Percentiles rank a stretch among this genome's conserved stretches.
Conservation (phyloP, 495 filamentous ascomycete species). For the Cryomyces minteri region DNA sequence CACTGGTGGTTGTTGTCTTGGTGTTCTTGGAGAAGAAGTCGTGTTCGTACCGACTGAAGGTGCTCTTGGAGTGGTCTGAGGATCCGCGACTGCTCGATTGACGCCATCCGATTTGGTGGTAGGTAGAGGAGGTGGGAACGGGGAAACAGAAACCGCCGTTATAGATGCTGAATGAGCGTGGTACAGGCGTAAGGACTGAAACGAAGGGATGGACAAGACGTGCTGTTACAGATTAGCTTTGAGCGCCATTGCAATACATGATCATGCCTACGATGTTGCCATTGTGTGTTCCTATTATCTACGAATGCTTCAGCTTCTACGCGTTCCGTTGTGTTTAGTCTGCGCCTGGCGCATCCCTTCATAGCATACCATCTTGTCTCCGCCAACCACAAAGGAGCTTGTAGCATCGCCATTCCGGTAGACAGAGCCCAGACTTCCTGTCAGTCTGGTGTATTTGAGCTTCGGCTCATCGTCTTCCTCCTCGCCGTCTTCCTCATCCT, state of each 20-base stretch:
- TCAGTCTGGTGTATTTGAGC: slow-evolving; percentile 79
- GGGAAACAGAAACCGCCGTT: slow-evolving; percentile 77
- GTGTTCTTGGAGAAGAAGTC: slow-evolving; percentile 25
- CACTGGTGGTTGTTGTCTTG: slow-evolving; percentile 29
- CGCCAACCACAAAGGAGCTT: slow-evolving; percentile 71
- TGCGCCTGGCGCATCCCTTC: background rate
- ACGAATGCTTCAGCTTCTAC: slow-evolving; percentile 10
- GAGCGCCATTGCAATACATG: slow-evolving; percentile 1
- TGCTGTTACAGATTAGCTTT: slow-evolving; percentile 35
- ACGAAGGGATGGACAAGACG: slow-evolving; percentile 61
- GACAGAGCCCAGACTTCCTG: slow-evolving; percentile 54
- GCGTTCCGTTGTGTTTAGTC: background rate
- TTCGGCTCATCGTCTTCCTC: slow-evolving; percentile 91
- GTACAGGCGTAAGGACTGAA: slow-evolving; percentile 66
- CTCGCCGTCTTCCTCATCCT: slow-evolving; percentile 56
- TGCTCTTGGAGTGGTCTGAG: slow-evolving; percentile 20
- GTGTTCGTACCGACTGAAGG: slow-evolving; percentile 28
- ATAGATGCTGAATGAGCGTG: slow-evolving; percentile 84
- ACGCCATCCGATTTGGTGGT: slow-evolving; percentile 33
- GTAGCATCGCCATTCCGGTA: slow-evolving; percentile 93
- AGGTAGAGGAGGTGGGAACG: slow-evolving; percentile 60
- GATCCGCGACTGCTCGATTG: slow-evolving; percentile 27
- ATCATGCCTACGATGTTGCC: slow-evolving; percentile 75
- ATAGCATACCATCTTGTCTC: slow-evolving; percentile 78
- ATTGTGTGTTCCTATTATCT: slow-evolving; percentile 92